Evolutionary conservation across 1,284 basidiomycete species (phyloP), one percentile per base, ranked within the genome.

Genomic region (Trametes hirsuta): DNA sequence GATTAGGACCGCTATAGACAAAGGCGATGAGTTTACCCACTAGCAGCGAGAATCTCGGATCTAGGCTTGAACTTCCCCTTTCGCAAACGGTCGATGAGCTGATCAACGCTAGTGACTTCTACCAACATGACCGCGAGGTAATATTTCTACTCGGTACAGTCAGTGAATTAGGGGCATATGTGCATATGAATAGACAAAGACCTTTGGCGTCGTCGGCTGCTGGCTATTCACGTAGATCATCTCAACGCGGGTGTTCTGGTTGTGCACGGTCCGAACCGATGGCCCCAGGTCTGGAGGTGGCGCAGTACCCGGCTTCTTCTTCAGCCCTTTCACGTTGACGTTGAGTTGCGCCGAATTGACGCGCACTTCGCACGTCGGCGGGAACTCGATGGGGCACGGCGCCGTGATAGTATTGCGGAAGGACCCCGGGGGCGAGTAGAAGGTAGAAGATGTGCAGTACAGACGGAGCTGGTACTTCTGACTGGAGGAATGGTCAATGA

Each of bases 261-360:
- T 76, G 0, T 78, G 74, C 44, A 73, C 74, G 30, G 81, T 73
- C 57, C 84, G 79, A 6, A 89, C 75, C 51, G 82, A 76, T 72
- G 84, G 88, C 40, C 84, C 84, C 40, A 98, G 75, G 71, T 97
- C 90, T 10, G 95, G 90, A 0, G 95, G 95, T 18, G 95, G 94
- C 1, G 95, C 93, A 52, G 94, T 97, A 0, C 95, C 95, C n/a
- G 95, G 90, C 71, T 95, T 97, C 76, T 97, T 97, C 81, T 97
- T 96, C 68, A 98, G 77, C 2, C 96, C 96, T 71, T 95, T 94
- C 66, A 95, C 77, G 73, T 91, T 96, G 53, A 91, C 93, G 11
- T 79, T 79, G 35, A 97, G 76, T 49, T 83, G 78, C 3, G 81
- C 79, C 58, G 80, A 82, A 72, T 98, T 97, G 40, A 97, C 85